Evolutionary conservation across 345 rosid species (phyloP).

Genomic region (Sisymbrium irio): DNA sequence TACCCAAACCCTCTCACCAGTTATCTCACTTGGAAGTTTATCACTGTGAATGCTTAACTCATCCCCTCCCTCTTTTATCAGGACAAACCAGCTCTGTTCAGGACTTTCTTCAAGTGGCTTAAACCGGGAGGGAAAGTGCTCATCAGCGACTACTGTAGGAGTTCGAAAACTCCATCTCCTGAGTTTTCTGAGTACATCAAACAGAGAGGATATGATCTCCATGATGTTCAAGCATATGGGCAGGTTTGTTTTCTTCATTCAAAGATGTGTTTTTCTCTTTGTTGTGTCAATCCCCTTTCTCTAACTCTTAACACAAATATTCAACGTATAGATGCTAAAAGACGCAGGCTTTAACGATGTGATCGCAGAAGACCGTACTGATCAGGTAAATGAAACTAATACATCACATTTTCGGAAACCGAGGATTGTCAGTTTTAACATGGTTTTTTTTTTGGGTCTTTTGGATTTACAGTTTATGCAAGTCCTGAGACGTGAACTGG

Average conservation of each 20-base stretch:
- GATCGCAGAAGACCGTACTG: slow-evolving; percentile 84
- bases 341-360: slow-evolving; percentile 82
- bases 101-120: slow-evolving; percentile 90
- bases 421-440: background rate
- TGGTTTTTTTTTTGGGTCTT: background rate
- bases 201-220: slow-evolving; percentile 98
- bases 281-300: background rate
- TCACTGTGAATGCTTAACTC: background rate
- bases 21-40: slow-evolving; percentile 9
- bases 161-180: slow-evolving; percentile 61
- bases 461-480: slow-evolving; percentile 51
- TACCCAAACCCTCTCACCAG: slow-evolving; percentile 22
- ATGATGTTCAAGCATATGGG: slow-evolving; percentile 74
- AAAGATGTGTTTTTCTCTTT: background rate
- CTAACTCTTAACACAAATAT: background rate
- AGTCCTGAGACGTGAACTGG: slow-evolving; percentile 69
- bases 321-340: slow-evolving; percentile 58
- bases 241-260: slow-evolving; percentile 46
- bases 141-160: slow-evolving; percentile 84
- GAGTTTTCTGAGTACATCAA: slow-evolving; percentile 72
- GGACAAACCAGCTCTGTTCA: slow-evolving; percentile 92
- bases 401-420: background rate
- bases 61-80: slow-evolving; percentile 21
- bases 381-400: slow-evolving; percentile 50
- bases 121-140: slow-evolving; percentile 96